Base-by-base conservation (phyloP, 2,329 filamentous ascomycete species). In the Penicillium concentricum region DNA sequence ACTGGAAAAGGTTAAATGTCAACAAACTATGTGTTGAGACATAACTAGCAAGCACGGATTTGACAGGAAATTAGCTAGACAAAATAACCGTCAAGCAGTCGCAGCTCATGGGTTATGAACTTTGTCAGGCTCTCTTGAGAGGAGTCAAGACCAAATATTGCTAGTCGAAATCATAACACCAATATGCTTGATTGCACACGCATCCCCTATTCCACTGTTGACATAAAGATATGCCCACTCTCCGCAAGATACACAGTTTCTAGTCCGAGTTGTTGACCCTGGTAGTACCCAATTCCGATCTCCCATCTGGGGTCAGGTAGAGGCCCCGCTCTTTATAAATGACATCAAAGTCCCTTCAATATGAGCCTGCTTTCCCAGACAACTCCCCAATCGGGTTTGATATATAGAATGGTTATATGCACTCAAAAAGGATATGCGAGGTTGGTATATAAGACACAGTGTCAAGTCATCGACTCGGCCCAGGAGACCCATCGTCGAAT, bases 401-500 rank as follows among this genome's bases (percentile, higher is more conserved):
- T 22, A 30, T 39, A 18, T 24, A 26, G 22, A 24, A 28, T 38
- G 16, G 10, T 32, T 16, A 15, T 10, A 46, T 15, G 7, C 1
- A 47, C 9, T 4, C 5, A 5, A 20, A 34, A 24, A 46, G 8
- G 1, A 20, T 24, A 5, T 22, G 2, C 20, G 15, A 16, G 7
- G 13, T 30, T 10, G 15, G 2, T 4, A 16, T 43, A 32, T 10
- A 50, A n/a, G 22, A 30, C 16, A 16, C 24, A 22, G 15, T 8
- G 5, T 45, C 30, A 51, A 35, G 28, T 2, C n/a, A 46, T 46
- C 6, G 61, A 62, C 45, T 74, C 73, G 90, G 88, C 90, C 91
- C 92, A 97, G 12, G 84, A 84, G 9, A 92, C 87, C 94, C 94
- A 99, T 62, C 91, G 78, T 69, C 87, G 84, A 39, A 96, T 87